phyloP scores from a whole-genome alignment of 2,329 filamentous ascomycete species.

The Coniochaeta prunicola region DNA sequence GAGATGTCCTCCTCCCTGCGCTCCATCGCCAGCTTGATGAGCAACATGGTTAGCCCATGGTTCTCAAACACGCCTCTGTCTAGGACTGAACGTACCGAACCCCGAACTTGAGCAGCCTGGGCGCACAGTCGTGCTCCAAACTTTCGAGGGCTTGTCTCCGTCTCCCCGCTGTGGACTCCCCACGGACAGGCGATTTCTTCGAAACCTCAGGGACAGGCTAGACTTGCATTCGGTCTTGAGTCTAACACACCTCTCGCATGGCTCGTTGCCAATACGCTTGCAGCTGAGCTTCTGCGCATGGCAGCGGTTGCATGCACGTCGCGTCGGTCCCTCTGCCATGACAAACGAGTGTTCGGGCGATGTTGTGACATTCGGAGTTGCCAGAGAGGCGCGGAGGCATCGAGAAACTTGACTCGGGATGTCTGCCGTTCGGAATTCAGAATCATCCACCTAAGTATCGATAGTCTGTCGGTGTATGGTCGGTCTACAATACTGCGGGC shows the following conservation, averaged over 20 bases:
- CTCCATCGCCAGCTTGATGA: background rate
- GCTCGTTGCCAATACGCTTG: constrained; percentile 30
- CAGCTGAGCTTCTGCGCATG: constrained; percentile 39
- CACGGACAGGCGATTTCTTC: constrained; percentile 16
- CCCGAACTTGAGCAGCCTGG: background rate
- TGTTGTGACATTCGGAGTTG: background rate
- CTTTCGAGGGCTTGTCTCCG: background rate
- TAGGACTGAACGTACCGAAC: background rate
- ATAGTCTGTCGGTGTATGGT: background rate
- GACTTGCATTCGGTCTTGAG: constrained; percentile 35
- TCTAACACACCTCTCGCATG: constrained; percentile 34
- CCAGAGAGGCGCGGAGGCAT: background rate
- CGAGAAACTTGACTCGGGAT: background rate
- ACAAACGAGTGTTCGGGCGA: background rate
- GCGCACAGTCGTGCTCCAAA: background rate
- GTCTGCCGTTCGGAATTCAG: background rate
- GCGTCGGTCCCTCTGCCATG: constrained; percentile 11
- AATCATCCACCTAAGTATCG: background rate
- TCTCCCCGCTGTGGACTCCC: background rate
- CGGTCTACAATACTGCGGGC: background rate
- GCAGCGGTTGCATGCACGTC: constrained; percentile 39
- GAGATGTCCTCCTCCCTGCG: background rate
- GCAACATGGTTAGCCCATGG: background rate
- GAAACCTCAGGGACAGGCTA: constrained; percentile 28
- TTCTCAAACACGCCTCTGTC: background rate